Evolutionary conservation across 345 rosid species (phyloP).

Genomic region (Aurinia saxatilis): DNA sequence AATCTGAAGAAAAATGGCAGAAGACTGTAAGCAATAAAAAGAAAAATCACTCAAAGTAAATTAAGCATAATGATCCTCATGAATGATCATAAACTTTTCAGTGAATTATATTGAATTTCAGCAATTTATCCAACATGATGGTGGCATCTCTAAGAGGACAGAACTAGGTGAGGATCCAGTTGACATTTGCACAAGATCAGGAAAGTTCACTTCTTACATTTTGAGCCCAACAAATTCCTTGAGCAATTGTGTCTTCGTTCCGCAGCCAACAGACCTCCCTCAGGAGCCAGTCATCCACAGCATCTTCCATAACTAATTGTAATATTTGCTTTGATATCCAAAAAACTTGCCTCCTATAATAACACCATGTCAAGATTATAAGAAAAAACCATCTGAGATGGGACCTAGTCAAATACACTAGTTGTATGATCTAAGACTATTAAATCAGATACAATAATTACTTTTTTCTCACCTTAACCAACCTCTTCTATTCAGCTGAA

Average conservation of each 20-base stretch:
- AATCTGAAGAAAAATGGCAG: slow-evolving; percentile 32
- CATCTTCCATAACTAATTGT: slow-evolving; percentile 97
- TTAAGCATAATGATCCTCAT: neutral
- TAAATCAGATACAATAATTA: slow-evolving; percentile 1
- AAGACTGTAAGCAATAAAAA: slow-evolving; percentile 3
- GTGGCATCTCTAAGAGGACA: neutral
- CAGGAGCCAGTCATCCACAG: slow-evolving; percentile 94
- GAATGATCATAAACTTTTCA: neutral
- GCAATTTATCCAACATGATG: neutral
- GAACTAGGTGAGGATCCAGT: neutral
- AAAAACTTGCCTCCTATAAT: slow-evolving; percentile 82
- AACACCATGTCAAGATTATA: slow-evolving; percentile 8
- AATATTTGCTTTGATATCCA: slow-evolving; percentile 97
- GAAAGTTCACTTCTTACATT: slow-evolving; percentile 55
- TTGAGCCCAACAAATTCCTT: slow-evolving; percentile 81
- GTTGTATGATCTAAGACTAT: neutral
- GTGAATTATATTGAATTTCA: neutral
- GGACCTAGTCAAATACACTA: neutral
- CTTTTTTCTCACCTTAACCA: slow-evolving; percentile 76
- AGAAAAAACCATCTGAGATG: neutral
- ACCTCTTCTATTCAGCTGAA: slow-evolving; percentile 95
- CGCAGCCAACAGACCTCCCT: slow-evolving; percentile 82
- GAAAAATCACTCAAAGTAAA: neutral
- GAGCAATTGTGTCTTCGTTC: slow-evolving; percentile 70
- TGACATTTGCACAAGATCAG: neutral